A percentile compares a stretch with the other conserved stretches of the same genome.
These are phyloP conservation scores for Podospora tetraspora DNA, from an alignment of 495 filamentous ascomycete genomes.

Conservation along the genomic window DNA sequence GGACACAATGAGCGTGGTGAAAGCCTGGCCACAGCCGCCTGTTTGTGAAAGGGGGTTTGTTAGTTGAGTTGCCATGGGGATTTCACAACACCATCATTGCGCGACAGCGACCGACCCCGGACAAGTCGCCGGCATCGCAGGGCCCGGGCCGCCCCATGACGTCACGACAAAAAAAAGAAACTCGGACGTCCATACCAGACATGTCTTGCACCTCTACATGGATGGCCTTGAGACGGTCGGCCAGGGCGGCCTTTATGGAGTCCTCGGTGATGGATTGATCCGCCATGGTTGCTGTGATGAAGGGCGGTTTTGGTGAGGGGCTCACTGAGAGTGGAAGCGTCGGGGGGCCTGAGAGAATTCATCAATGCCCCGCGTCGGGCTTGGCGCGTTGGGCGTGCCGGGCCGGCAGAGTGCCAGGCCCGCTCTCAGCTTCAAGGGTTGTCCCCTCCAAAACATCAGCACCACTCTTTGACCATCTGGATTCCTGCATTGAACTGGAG, in stretches of 20 bases:
- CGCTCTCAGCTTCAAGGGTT: background rate
- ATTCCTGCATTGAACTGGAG: background rate
- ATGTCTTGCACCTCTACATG: slow-evolving; percentile 91
- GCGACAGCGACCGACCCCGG: background rate
- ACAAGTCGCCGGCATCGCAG: background rate
- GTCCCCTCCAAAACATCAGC: background rate
- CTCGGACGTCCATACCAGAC: slow-evolving; percentile 58
- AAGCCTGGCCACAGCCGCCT: slow-evolving; percentile 96
- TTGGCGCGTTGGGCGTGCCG: slow-evolving; percentile 13
- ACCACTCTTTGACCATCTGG: background rate
- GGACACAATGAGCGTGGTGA: slow-evolving; percentile 87
- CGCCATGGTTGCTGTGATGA: slow-evolving; percentile 37
- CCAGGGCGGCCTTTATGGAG: slow-evolving; percentile 62
- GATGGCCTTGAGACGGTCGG: slow-evolving; percentile 66
- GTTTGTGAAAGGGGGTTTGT: slow-evolving; percentile 2
- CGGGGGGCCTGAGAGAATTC: slow-evolving; percentile 1
- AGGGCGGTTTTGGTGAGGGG: slow-evolving; percentile 10
- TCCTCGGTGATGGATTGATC: slow-evolving; percentile 62
- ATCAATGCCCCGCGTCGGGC: slow-evolving; percentile 3
- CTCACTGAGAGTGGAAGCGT: background rate
- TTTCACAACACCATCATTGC: background rate
- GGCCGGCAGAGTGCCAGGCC: slow-evolving; percentile 1
- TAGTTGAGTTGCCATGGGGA: slow-evolving; percentile 6
- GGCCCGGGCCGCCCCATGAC: slow-evolving; percentile 18
- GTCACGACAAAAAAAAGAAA: slow-evolving; percentile 18